Conservation (phyloP, 257 asterid genomes). For the Solanum dulcamara region DNA sequence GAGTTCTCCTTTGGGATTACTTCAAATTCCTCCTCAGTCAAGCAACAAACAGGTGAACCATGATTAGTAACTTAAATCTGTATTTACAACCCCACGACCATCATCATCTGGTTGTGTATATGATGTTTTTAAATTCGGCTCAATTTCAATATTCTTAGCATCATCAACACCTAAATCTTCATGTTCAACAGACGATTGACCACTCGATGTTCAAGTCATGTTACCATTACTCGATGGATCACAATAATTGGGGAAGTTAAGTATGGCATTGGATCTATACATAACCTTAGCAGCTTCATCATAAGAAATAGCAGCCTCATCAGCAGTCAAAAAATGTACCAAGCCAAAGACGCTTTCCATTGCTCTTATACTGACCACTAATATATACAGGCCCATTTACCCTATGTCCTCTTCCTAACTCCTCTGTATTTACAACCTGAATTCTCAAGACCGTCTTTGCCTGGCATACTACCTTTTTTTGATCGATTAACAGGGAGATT, state of each 20-base stretch:
- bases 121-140: not conserved
- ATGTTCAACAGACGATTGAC: not conserved
- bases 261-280: conserved; percentile 11
- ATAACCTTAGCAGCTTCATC: conserved; percentile 18
- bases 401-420: conserved; percentile 27
- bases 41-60: not conserved
- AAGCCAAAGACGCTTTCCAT: conserved; percentile 3
- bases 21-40: not conserved
- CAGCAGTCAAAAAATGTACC: conserved; percentile 8
- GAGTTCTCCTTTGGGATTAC: not conserved
- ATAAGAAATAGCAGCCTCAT: conserved; percentile 17
- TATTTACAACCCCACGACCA: not conserved
- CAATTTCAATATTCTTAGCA: not conserved
- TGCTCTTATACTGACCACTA: not conserved
- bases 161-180: not conserved
- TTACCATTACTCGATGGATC: not conserved
- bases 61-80: not conserved
- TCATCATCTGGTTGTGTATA: too few relatives aligned
- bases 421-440: conserved; percentile 9
- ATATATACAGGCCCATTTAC: conserved; percentile 16
- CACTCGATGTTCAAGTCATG: not conserved
- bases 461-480: conserved; percentile 9
- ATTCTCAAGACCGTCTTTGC: conserved; percentile 26
- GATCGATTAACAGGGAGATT: not conserved
- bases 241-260: conserved; percentile 9